phyloP scores from a whole-genome alignment of 495 filamentous ascomycete genomes.

The Penicillium flavigenum region DNA sequence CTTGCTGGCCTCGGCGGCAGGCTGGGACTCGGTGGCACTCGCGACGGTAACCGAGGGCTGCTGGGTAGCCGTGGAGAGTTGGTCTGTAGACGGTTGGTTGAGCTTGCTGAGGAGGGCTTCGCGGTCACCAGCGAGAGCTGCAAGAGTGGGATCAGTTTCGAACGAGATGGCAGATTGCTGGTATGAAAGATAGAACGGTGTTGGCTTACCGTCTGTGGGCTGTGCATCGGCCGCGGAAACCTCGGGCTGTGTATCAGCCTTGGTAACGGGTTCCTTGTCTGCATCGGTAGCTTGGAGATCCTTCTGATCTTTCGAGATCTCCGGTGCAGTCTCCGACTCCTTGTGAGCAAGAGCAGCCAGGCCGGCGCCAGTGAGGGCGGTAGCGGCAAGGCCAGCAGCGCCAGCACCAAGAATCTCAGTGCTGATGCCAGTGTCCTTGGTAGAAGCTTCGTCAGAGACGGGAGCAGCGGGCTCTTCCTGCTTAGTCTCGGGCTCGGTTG shows the following conservation, averaged over 20 bases:
- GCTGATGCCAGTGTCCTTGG: constrained; percentile 24
- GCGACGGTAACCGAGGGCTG: constrained; percentile 15
- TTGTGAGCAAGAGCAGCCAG: constrained; percentile 22
- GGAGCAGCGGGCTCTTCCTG: constrained; percentile 15
- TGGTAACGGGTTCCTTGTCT: constrained; percentile 7
- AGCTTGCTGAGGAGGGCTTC: constrained; percentile 40
- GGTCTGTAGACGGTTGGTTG: constrained; percentile 36
- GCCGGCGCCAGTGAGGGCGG: constrained; percentile 25
- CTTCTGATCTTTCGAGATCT: constrained; percentile 15
- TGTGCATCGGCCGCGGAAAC: constrained; percentile 18
- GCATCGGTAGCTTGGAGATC: constrained; percentile 5
- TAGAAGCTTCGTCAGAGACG: constrained; percentile 13
- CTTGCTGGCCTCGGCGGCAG: constrained; percentile 19
- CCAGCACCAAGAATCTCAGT: constrained; percentile 30
- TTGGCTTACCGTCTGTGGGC: constrained; percentile 33
- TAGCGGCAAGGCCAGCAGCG: constrained; percentile 24
- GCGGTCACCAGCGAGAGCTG: constrained; percentile 40
- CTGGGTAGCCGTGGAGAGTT: constrained; percentile 20
- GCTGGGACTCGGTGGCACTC: constrained; percentile 20
- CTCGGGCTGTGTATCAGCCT: constrained; percentile 23
- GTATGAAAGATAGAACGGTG: constrained; percentile 17
- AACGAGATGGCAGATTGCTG: constrained; percentile 27
- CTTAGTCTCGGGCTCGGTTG: constrained; percentile 3
- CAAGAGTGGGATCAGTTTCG: constrained; percentile 41
- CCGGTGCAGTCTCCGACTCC: constrained; percentile 17